A percentile compares a stretch with the other conserved stretches of the same genome.
Conservation (phyloP, 257 asterid genomes). For the Przewalskia tangutica region DNA sequence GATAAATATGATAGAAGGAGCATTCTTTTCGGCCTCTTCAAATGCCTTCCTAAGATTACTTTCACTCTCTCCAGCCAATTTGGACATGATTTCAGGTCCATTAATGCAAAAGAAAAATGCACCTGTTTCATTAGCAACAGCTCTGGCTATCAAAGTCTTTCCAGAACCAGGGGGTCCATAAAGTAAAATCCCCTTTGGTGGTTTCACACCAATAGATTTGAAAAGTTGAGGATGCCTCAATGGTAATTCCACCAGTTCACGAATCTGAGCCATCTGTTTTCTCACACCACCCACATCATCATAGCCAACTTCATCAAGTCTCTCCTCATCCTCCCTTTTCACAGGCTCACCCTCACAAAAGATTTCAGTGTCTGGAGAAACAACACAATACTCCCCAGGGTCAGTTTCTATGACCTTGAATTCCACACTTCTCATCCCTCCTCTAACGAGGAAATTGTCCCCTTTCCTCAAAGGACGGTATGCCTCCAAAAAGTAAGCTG, state of each 20-base stretch:
- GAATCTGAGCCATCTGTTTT: slow-evolving; percentile 71
- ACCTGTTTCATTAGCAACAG: slow-evolving; percentile 56
- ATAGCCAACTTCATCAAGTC: slow-evolving; percentile 60
- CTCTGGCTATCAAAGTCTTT: slow-evolving; percentile 49
- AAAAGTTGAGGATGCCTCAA: slow-evolving; percentile 66
- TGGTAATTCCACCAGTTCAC: slow-evolving; percentile 65
- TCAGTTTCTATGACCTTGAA: slow-evolving; percentile 55
- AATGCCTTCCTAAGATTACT: slow-evolving; percentile 58
- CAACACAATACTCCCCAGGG: slow-evolving; percentile 66
- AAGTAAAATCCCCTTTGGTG: slow-evolving; percentile 57
- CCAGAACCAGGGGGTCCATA: slow-evolving; percentile 60
- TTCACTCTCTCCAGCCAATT: slow-evolving; percentile 58
- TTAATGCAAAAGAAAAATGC: slow-evolving; percentile 53
- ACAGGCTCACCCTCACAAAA: slow-evolving; percentile 65
- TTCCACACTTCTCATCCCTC: slow-evolving; percentile 69
- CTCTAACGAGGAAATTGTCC: slow-evolving; percentile 58
- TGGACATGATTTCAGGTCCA: slow-evolving; percentile 60
- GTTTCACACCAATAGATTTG: slow-evolving; percentile 66
- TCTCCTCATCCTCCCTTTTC: slow-evolving; percentile 55
- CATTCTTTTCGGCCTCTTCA: slow-evolving; percentile 64
- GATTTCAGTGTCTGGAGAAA: slow-evolving; percentile 62
- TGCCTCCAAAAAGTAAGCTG: slow-evolving; percentile 63
- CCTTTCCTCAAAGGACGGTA: slow-evolving; percentile 62
- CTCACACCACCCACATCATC: slow-evolving; percentile 70
- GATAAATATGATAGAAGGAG: slow-evolving; percentile 47